Percentiles rank a stretch among this genome's conserved stretches.
phyloP scores from a whole-genome alignment of 305 asterid genomes.

The Salvia sclarea region DNA sequence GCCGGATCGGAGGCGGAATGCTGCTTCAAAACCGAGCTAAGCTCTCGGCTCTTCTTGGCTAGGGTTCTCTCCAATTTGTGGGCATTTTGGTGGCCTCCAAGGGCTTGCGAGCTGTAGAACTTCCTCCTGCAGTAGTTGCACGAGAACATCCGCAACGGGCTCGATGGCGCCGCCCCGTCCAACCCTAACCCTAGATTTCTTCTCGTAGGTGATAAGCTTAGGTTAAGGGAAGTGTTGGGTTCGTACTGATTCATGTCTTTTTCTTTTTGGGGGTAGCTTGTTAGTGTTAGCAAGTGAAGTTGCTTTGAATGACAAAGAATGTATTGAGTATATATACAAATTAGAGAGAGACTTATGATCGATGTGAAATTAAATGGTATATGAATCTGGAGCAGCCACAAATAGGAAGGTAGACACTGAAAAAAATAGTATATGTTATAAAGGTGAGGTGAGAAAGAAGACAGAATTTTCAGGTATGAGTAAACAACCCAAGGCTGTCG shows the following conservation, averaged over 20 bases:
- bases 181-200: conserved; percentile 37
- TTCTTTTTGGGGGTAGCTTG: background rate
- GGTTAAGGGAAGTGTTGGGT: conserved; percentile 58
- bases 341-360: too few relatives aligned
- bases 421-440: too few relatives aligned
- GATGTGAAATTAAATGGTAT: too few relatives aligned
- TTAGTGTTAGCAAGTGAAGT: background rate
- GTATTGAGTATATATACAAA: background rate
- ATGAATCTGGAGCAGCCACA: conserved; percentile 22
- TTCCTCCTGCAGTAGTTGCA: conserved; percentile 77
- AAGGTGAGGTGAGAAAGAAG: conserved; percentile 17
- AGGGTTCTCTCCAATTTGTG: conserved; percentile 84
- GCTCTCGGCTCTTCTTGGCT: conserved; percentile 68
- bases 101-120: conserved; percentile 78
- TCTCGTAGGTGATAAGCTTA: conserved; percentile 39
- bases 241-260: conserved; percentile 49
- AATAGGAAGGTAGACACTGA: too few relatives aligned
- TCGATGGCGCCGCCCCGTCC: conserved; percentile 35
- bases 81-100: conserved; percentile 89
- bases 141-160: conserved; percentile 53
- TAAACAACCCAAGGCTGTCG: conserved; percentile 50
- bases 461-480: conserved; percentile 30
- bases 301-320: background rate
- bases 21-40: conserved; percentile 34
- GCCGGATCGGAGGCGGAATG: conserved; percentile 30